These are phyloP conservation scores for Lactuca saligna DNA, from an alignment of 129 eudicot genomes.

Conservation along the genomic window DNA sequence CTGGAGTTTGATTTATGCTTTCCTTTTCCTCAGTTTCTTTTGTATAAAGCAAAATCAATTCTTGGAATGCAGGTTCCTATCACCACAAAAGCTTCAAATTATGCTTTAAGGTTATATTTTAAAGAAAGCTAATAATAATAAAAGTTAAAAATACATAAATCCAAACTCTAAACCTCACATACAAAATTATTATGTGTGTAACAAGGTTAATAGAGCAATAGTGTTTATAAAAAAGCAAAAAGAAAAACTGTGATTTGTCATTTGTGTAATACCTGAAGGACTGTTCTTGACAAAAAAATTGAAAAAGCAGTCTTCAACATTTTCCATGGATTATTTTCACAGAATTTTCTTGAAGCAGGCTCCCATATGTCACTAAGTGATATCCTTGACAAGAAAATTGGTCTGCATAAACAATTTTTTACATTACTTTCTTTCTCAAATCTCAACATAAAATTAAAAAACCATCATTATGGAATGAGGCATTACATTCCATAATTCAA, in stretches of 20 bases:
- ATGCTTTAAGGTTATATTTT: background rate
- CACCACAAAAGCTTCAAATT: constrained; percentile 14
- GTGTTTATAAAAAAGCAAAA: background rate
- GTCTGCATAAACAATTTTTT: constrained; percentile 47
- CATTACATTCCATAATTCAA: too few relatives aligned
- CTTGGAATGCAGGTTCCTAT: constrained; percentile 96
- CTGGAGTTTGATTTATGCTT: constrained; percentile 41
- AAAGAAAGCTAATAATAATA: background rate
- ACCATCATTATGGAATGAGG: too few relatives aligned
- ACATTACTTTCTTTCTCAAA: background rate
- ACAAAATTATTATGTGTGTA: background rate
- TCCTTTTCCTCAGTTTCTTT: constrained; percentile 52
- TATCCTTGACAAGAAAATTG: constrained; percentile 79
- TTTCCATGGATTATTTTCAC: constrained; percentile 80
- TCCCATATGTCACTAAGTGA: constrained; percentile 89
- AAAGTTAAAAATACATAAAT: background rate
- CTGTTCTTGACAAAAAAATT: constrained; percentile 65
- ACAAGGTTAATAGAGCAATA: background rate
- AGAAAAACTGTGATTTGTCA: background rate
- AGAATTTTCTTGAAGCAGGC: constrained; percentile 78
- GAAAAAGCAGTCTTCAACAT: constrained; percentile 75
- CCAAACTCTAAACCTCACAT: constrained; percentile 5
- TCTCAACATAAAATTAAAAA: too few relatives aligned
- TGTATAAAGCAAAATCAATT: constrained; percentile 79
- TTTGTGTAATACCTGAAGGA: constrained; percentile 66